Base-by-base conservation (phyloP, 768 basidiomycete genomes). In the Xerocomus potaroensis region DNA sequence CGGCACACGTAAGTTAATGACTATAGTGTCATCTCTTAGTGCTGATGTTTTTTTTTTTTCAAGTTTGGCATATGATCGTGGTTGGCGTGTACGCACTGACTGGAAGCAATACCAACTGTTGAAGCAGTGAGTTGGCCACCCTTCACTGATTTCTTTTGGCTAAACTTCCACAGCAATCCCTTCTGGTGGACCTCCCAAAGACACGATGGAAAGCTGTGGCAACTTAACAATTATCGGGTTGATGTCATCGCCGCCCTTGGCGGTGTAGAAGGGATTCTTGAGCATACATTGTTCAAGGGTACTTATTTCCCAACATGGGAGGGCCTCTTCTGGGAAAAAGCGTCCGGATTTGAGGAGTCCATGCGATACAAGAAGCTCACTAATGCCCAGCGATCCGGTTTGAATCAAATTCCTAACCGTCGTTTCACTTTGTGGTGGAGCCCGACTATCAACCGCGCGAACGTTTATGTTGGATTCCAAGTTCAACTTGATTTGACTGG, bases 111-210 rank as follows among this genome's bases (percentile, higher is more conserved):
- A 96, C 65, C 93, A 96, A 59, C 68, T 94, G 8, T 72, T 92
- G 47, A 93, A 93, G 65, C 87, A 92, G 89, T 89, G 53, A 57
- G 85, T 72, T 4, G 2, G 7, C 41, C 22, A 33, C 18, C 16
- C 47, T 43, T 33, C 29, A 16, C 26, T 16, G 8, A 6, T 22
- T 8, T 27, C 37, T 47, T 9, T 34, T 8, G 15, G 33, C 47
- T 68, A 8, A 64, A 34, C 35, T n/a, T 26, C 18, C 47, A 4
- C 54, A 90, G 87, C 64, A 96, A 96, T 61, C 96, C 95, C 1
- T 98, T 97, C 82, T 93, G 91, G 91, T 99, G 96, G 96, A 98
- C 95, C 8, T 92, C 88, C 8, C 94, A 97, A 63, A 82, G 96
- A 6, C 95, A 96, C 53, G 92, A 95, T 55, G 92, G 91, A 39